These are phyloP conservation scores for Acacia crassicarpa DNA, from an alignment of 306 rosid species.

Conservation along the genomic window DNA sequence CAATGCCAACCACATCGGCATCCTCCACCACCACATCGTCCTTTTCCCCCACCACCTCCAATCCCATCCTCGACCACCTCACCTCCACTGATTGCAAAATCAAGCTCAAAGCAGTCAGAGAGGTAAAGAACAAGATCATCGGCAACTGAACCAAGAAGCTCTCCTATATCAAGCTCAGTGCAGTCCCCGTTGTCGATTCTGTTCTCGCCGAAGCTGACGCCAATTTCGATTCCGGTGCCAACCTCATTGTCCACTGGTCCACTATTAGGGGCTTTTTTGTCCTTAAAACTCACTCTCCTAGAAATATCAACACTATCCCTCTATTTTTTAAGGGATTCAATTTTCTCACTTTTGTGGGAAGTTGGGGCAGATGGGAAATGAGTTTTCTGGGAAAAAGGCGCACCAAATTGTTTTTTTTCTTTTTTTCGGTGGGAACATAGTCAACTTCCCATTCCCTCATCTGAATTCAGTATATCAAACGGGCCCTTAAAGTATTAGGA, in stretches of 20 bases:
- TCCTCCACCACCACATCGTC: conserved; percentile 21
- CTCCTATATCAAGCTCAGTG: conserved; percentile 78
- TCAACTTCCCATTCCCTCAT: too few species aligned
- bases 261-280: too few species aligned
- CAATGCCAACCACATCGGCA: conserved; percentile 51
- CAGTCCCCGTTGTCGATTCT: conserved; percentile 67
- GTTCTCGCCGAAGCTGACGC: conserved; percentile 43
- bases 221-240: conserved; percentile 41
- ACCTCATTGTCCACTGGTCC: conserved; percentile 61
- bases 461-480: too few species aligned
- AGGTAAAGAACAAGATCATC: conserved; percentile 88
- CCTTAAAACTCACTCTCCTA: too few species aligned
- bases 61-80: conserved; percentile 67
- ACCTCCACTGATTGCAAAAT: conserved; percentile 57
- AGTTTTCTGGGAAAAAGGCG: too few species aligned
- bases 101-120: conserved; percentile 80
- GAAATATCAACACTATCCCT: too few species aligned
- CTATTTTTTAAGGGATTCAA: too few species aligned
- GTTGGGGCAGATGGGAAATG: too few species aligned
- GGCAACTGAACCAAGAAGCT: conserved; percentile 96
- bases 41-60: conserved; percentile 29
- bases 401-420: too few species aligned
- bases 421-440: too few species aligned
- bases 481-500: too few species aligned
- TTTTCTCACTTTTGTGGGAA: too few species aligned